Base-by-base conservation (phyloP, 495 filamentous ascomycete genomes). In the Parachaetomium inaequale region DNA sequence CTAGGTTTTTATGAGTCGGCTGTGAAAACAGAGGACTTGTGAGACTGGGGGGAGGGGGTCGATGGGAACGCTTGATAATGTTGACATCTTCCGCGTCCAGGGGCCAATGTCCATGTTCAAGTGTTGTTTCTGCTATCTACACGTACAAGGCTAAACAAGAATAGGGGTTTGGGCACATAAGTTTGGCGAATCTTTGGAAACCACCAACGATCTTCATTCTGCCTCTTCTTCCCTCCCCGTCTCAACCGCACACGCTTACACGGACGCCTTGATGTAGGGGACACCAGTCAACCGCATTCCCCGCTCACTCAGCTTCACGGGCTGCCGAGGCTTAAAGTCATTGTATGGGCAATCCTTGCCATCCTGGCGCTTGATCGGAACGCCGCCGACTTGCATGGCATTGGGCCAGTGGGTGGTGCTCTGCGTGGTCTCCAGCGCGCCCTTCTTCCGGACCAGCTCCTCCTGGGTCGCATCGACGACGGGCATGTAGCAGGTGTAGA, bases 371-470 rank as follows among this genome's bases (percentile, higher is more conserved):
- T 19, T 31, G 10, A 52, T 32, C 10, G 49, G 49, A 1, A 52
- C 49, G 28, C 49, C 49, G 28, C 49, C 46, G 49, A 52, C 29
- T 26, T 52, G 49, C 49, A 52, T 52, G 29, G 49, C 49, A 26
- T 52, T 52, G 28, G 49, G 49, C 49, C 49, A 52, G 49, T 52
- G 49, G 28, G 49, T 52, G 49, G 49, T 52, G 28, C 49, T 52
- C 49, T 52, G 49, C 14, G 49, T 52, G 28, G 26, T 32, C 49
- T 52, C 49, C 1, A 52, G 12, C 3, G 49, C 49, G 28, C 5
- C 26, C 49, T 52, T 52, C 49, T 52, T 52, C 11, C 49, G 49
- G 17, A 32, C 15, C 12, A 52, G 49, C 49, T 52, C 49, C 49
- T 52, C 28, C 49, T 52, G 49, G 15, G 49, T 52, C 6, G 49